Conservation (phyloP, 768 basidiomycete genomes). For the Lactifluus pinguis region DNA sequence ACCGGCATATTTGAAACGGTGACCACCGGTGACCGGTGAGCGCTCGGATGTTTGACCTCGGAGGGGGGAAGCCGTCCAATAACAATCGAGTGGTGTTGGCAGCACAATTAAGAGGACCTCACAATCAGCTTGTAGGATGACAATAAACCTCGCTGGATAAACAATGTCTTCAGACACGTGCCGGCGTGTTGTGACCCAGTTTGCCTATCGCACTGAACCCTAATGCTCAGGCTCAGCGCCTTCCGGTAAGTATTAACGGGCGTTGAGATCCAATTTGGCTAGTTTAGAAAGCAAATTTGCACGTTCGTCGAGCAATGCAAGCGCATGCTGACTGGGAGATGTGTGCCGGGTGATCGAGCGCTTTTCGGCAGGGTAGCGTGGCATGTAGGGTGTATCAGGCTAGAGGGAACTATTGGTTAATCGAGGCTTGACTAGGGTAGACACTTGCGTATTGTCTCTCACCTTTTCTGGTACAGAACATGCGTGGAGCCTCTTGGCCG, state of each 20-base stretch:
- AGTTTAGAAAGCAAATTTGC: conserved; percentile 47
- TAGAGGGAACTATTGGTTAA: not conserved
- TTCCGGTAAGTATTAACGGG: not conserved
- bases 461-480: conserved; percentile 5
- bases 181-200: not conserved
- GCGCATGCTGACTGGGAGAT: conserved; percentile 37
- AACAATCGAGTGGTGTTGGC: not conserved
- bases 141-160: conserved; percentile 3
- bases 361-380: not conserved
- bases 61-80: not conserved
- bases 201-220: not conserved
- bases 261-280: conserved; percentile 32
- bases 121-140: not conserved
- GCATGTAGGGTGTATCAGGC: not conserved
- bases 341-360: conserved; percentile 27
- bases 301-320: conserved; percentile 48
- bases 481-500: not conserved
- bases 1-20: not conserved
- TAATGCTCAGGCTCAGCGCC: not conserved
- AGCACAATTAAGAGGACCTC: not conserved
- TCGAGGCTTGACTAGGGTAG: not conserved
- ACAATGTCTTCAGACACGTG: conserved; percentile 5
- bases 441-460: not conserved
- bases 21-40: conserved; percentile 1
- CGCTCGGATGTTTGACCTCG: not conserved